A percentile compares a stretch with the other conserved stretches of the same genome.
Conservation (phyloP, 2,329 filamentous ascomycete species). For the Colletotrichum kahawae region DNA sequence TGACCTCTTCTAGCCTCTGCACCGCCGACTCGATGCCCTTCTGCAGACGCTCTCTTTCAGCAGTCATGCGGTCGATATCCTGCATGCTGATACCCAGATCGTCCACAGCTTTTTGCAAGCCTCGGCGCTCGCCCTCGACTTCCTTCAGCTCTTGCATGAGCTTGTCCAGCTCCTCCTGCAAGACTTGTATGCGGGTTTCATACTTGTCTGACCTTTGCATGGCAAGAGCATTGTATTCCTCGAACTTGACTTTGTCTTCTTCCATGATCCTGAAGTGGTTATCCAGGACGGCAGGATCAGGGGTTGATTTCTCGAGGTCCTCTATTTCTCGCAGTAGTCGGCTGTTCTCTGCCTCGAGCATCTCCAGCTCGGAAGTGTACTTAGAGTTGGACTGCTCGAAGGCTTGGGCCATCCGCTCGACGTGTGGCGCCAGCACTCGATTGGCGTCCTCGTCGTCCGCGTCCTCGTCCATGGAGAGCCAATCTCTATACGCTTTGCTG, state of each 20-base stretch:
- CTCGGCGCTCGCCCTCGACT: constrained; percentile 80
- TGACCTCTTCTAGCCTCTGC: constrained; percentile 81
- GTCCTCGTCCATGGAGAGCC: constrained; percentile 91
- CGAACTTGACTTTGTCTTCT: constrained; percentile 93
- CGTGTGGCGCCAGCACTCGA: constrained; percentile 78
- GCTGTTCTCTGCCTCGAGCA: constrained; percentile 86
- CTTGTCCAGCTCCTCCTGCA: constrained; percentile 88
- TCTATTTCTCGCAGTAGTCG: constrained; percentile 85
- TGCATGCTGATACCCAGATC: constrained; percentile 94
- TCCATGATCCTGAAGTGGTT: constrained; percentile 92
- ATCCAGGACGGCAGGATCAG: constrained; percentile 83
- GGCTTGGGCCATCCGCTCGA: constrained; percentile 84
- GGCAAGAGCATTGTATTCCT: constrained; percentile 89
- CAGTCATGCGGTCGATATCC: constrained; percentile 99
- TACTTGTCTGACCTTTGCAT: constrained; percentile 89
- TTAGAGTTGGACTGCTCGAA: constrained; percentile 87
- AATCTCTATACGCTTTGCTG: constrained; percentile 88
- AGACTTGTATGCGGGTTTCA: constrained; percentile 76
- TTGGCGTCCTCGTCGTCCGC: constrained; percentile 85
- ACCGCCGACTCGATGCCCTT: constrained; percentile 81
- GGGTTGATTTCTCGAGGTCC: constrained; percentile 84
- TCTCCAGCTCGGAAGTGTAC: constrained; percentile 82
- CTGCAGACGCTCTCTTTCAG: constrained; percentile 91
- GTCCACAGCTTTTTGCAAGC: constrained; percentile 86
- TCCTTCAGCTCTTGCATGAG: constrained; percentile 75